Percentiles rank a stretch among this genome's conserved stretches.
Evolutionary conservation across 257 asterid genomes (phyloP).

Genomic region (Orobanche coerulescens): DNA sequence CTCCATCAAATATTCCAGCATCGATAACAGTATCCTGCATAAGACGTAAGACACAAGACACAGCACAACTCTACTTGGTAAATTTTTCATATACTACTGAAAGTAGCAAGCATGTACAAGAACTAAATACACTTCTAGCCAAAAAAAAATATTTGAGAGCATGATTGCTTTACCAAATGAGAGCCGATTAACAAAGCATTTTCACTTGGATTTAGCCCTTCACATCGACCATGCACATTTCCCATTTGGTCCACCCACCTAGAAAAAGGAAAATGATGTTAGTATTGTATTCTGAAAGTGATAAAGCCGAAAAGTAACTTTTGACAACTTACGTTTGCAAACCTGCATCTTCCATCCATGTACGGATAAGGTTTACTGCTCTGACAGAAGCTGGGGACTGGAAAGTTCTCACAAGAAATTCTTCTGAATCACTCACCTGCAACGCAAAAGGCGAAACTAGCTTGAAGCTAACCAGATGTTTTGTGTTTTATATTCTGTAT

Average conservation of each 20-base stretch:
- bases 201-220: conserved; percentile 71
- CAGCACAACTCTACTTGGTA: background rate
- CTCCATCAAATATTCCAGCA: conserved; percentile 90
- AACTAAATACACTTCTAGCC: conserved; percentile 12
- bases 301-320: background rate
- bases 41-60: conserved; percentile 14
- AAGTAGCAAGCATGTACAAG: background rate
- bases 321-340: conserved; percentile 56
- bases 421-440: conserved; percentile 91
- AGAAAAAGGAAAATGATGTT: conserved; percentile 22
- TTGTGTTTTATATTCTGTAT: background rate
- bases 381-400: conserved; percentile 77
- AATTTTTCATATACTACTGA: background rate
- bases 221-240: conserved; percentile 79
- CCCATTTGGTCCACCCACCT: conserved; percentile 99
- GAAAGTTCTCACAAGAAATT: conserved; percentile 85
- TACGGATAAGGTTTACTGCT: conserved; percentile 63
- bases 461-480: background rate
- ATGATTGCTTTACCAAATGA: conserved; percentile 71
- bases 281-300: conserved; percentile 9
- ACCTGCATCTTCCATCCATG: conserved; percentile 97
- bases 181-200: conserved; percentile 91
- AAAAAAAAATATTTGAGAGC: conserved; percentile 14
- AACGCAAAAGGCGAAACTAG: conserved; percentile 15
- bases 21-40: conserved; percentile 90